Evolutionary conservation across 2,329 filamentous ascomycete genomes (phyloP), one percentile per base, ranked within the genome.

Genomic region (Clarireedia hainanense): DNA sequence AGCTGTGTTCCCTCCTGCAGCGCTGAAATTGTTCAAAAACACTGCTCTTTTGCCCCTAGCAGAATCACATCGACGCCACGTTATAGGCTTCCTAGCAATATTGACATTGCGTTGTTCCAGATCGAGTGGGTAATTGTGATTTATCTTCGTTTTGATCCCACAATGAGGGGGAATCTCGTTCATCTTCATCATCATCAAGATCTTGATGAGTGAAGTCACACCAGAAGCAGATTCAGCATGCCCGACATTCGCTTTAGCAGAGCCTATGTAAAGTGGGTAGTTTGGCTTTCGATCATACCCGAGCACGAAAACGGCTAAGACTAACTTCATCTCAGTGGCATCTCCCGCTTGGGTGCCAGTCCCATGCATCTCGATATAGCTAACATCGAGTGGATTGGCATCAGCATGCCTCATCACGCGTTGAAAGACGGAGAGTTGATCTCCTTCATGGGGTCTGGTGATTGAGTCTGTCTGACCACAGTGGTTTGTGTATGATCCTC

Each of bases 21-120:
- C 67, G 27, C 65, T 73, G 63, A 82, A 83, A 65, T 78, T 81
- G 47, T 67, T 69, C 12, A 55, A 17, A 7, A 61, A 42, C 37
- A 72, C 70, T 77, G 65, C 81, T 80, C 49, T 55, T 34, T 46
- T 70, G 4, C 67, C 67, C 3, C 67, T 34, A 43, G 74, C 59
- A 27, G 56, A 68, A 5, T 67, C 20, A 0, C 71, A 64, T 39
- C 78, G 74, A 15, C 17, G 26, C 57, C 57, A 66, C 10, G 55
- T 27, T 6, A 53, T 58, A 6, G 58, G 27, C 20, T 51, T 50
- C 1, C 45, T 39, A 6, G 62, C 52, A 45, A 63, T 64, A 6
- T 57, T 24, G 3, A 65, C 45, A 20, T 17, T 17, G 6, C 30
- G 62, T 50, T 34, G 57, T 36, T 61, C 57, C 74, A 72, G 0